Evolutionary conservation across 805 yeast species (phyloP).

Genomic region (Aciculoconidium aculeatum): DNA sequence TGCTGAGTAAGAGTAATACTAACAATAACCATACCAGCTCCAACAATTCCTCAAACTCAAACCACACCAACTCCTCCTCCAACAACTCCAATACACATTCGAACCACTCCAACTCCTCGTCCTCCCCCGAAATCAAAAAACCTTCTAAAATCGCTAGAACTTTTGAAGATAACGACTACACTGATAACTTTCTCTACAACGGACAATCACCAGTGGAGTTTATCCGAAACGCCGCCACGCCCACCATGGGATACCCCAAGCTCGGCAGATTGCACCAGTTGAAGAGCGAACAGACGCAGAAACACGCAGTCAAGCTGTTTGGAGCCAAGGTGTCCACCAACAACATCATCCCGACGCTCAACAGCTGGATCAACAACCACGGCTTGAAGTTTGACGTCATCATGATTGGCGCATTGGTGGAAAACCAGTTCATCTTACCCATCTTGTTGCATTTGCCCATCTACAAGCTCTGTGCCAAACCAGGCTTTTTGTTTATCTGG

Average conservation of each 20-base stretch:
- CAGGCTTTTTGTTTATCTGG: constrained; percentile 87
- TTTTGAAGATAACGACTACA: constrained; percentile 59
- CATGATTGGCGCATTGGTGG: constrained; percentile 83
- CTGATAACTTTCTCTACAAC: constrained; percentile 61
- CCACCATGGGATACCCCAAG: constrained; percentile 84
- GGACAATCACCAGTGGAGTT: constrained; percentile 57
- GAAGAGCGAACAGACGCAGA: constrained; percentile 51
- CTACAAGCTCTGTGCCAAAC: constrained; percentile 68
- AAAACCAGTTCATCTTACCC: constrained; percentile 63
- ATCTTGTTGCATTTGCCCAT: constrained; percentile 62
- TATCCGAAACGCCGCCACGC: constrained; percentile 59
- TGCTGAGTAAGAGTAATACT: no score
- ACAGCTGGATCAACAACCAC: constrained; percentile 54
- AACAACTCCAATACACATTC: constrained; percentile 1
- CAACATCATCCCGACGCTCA: constrained; percentile 51
- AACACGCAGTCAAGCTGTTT: constrained; percentile 55
- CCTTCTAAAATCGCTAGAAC: background rate
- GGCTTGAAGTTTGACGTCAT: constrained; percentile 76
- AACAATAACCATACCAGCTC: background rate
- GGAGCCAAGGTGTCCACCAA: constrained; percentile 54
- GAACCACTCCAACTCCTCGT: constrained; percentile 4
- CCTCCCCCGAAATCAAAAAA: background rate
- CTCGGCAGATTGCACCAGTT: constrained; percentile 61
- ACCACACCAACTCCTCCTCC: background rate
- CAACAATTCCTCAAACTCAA: background rate